Percentiles rank a stretch among this genome's conserved stretches.
Conservation (phyloP, 164 flowering plant species). For the Berberis vulgaris region DNA sequence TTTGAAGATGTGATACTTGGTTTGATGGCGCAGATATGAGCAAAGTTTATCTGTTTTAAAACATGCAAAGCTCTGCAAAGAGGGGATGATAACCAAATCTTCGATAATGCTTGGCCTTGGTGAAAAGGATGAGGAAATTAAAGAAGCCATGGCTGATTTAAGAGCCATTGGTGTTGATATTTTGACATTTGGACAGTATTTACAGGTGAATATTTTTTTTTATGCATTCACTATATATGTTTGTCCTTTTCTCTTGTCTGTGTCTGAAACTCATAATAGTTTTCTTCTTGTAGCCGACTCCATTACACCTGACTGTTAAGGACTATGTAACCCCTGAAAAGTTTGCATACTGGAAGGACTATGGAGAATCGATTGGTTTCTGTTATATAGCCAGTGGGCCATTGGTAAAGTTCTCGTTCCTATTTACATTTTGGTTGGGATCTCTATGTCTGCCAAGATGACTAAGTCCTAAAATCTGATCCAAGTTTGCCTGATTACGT, state of each 20-base stretch:
- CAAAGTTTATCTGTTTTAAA: slow-evolving; percentile 82
- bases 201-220: slow-evolving; percentile 35
- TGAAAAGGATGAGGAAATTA: slow-evolving; percentile 82
- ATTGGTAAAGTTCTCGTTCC: slow-evolving; percentile 37
- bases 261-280: too few relatives aligned
- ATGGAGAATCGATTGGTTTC: slow-evolving; percentile 89
- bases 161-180: slow-evolving; percentile 86
- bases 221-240: too few relatives aligned
- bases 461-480: too few relatives aligned
- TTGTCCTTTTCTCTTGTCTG: too few relatives aligned
- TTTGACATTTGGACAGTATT: slow-evolving; percentile 87
- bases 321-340: slow-evolving; percentile 28
- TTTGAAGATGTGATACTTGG: background rate
- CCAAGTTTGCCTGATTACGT: too few relatives aligned
- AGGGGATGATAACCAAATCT: slow-evolving; percentile 85
- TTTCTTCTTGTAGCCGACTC: too few relatives aligned
- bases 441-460: too few relatives aligned
- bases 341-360: slow-evolving; percentile 83
- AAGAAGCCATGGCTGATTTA: slow-evolving; percentile 75
- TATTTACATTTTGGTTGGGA: background rate
- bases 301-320: too few relatives aligned
- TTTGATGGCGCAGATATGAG: slow-evolving; percentile 51
- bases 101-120: slow-evolving; percentile 97
- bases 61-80: slow-evolving; percentile 69
- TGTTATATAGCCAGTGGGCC: slow-evolving; percentile 96